Conservation (phyloP, 345 rosid genomes). For the Tarenaya hassleriana region DNA sequence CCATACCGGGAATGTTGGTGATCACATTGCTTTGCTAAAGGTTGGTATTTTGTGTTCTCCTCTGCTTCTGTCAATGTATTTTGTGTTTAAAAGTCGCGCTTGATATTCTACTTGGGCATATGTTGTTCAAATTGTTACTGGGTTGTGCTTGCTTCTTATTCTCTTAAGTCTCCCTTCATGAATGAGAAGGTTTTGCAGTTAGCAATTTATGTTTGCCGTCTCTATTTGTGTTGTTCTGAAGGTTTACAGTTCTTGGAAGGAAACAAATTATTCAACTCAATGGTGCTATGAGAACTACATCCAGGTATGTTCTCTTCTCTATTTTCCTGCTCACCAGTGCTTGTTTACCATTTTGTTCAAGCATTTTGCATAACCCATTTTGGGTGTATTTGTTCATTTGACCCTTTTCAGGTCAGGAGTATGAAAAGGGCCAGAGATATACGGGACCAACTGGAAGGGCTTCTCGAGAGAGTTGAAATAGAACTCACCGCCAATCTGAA, state of each 20-base stretch:
- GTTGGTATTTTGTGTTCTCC: slow-evolving; percentile 32
- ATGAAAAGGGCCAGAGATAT: slow-evolving; percentile 94
- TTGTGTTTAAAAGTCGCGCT: neutral
- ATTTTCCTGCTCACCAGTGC: slow-evolving; percentile 3
- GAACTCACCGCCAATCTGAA: slow-evolving; percentile 48
- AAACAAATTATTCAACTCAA: slow-evolving; percentile 88
- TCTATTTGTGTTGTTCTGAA: slow-evolving; percentile 26
- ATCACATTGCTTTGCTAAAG: slow-evolving; percentile 87
- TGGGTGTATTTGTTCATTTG: slow-evolving; percentile 20
- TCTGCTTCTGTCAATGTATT: neutral
- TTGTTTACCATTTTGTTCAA: slow-evolving; percentile 7
- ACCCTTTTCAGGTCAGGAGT: slow-evolving; percentile 91
- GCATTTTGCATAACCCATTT: slow-evolving; percentile 5
- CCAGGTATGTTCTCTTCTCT: slow-evolving; percentile 47
- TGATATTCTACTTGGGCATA: neutral
- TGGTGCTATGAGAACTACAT: slow-evolving; percentile 99
- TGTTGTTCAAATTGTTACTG: neutral
- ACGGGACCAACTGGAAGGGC: slow-evolving; percentile 77
- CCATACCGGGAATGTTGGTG: slow-evolving; percentile 88
- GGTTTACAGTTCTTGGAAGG: slow-evolving; percentile 95
- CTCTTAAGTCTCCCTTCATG: neutral
- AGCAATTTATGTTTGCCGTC: slow-evolving; percentile 14
- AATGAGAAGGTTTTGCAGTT: neutral
- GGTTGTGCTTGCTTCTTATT: neutral
- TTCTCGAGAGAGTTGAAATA: slow-evolving; percentile 83